Evolutionary conservation across 129 eudicot species (phyloP).

Genomic region (Flaveria sonorensis): DNA sequence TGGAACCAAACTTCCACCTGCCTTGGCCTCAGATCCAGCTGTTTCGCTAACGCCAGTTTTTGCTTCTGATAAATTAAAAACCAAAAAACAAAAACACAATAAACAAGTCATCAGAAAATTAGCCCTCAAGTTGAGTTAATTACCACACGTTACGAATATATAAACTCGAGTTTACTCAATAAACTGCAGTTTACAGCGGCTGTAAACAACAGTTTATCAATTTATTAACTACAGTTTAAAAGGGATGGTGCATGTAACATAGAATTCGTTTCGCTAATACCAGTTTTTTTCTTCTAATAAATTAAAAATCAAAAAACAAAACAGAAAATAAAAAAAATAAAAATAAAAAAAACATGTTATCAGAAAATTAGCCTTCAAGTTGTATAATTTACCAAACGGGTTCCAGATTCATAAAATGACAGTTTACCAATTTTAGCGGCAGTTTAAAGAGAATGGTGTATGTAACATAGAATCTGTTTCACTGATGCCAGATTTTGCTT

Average conservation of each 20-base stretch:
- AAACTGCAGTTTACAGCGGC: no score
- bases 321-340: not conserved
- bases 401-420: no score
- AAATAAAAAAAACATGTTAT: not conserved
- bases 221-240: no score
- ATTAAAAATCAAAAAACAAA: conserved; percentile 20
- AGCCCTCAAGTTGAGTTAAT: not conserved
- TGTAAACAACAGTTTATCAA: no score
- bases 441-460: no score
- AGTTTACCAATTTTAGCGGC: no score
- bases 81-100: not conserved
- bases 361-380: not conserved
- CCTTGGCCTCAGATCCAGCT: conserved; percentile 85
- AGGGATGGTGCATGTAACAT: no score
- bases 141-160: not conserved
- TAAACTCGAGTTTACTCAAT: no score
- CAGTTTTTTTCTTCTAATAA: conserved; percentile 68
- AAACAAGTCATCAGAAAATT: not conserved
- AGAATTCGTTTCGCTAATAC: conserved; percentile 56
- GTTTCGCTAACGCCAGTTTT: conserved; percentile 76
- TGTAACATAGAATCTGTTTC: no score
- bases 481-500: no score
- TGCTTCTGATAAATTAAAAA: conserved; percentile 60
- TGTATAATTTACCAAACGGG: not conserved
- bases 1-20: conserved; percentile 99